Evolutionary conservation across 73 alveolate genomes (phyloP), one percentile per base, ranked within the genome.

Genomic region (Tetrahymena thermophila): DNA sequence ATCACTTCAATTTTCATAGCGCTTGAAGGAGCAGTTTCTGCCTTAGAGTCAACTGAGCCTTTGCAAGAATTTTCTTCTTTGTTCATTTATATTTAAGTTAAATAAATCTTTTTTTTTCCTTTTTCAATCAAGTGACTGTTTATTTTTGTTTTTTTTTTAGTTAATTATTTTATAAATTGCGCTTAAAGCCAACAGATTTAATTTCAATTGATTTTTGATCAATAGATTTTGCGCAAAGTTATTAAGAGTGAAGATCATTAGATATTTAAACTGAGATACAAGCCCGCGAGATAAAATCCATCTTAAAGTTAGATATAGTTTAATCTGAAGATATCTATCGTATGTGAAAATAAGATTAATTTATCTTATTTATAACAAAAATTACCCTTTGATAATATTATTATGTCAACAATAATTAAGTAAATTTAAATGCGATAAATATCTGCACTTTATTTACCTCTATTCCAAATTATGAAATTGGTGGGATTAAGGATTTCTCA

Each of bases 201-300:
- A 71, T 71, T 71, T 71, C 35, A 71, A 71, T n/a, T n/a, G 35
- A 31, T 71, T 71, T 28, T 28, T 71, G 37, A 71, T 71, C 89
- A 71, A 71, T 71, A 23, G 35, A 28, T 71, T 71, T 71, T 71
- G 42, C 89, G 89, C 89, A 71, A 71, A 71, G 89, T 71, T 71
- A 71, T 71, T 71, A 71, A 71, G 35, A 23, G 23, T 10, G 35
- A 71, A 21, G 3, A 25, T n/a, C 35, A 8, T 28, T n/a, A 31
- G 89, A 71, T 71, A 71, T 71, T 71, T 71, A 31, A 71, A 71
- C 89, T 71, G 15, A 71, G 89, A 71, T 71, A 71, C 42, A n/a
- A 28, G 89, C 89, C 89, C 89, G 89, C 89, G 89, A 71, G 89
- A 71, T 71, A 71, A 31, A 71, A 71, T 71, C 89, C 89, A 71